These are phyloP conservation scores for Tetragonia tetragonoides DNA, from an alignment of 148 eudicot genomes.

Conservation along the genomic window DNA sequence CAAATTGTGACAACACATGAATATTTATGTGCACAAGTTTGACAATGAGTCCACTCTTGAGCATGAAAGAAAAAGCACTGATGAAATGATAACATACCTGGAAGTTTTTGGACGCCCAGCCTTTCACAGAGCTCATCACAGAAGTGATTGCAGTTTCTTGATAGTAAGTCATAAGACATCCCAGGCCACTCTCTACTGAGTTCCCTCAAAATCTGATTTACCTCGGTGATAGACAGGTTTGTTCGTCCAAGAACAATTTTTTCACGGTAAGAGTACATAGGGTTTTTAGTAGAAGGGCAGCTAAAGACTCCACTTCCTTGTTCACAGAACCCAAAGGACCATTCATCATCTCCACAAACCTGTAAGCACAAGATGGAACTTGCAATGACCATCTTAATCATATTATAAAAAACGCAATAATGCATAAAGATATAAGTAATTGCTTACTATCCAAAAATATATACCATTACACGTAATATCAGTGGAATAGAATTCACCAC, in stretches of 20 bases:
- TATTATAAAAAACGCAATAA: background rate
- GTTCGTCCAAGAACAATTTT: conserved; percentile 77
- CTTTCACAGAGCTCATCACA: conserved; percentile 88
- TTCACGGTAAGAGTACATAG: conserved; percentile 93
- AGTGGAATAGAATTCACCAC: background rate
- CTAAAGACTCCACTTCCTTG: conserved; percentile 91
- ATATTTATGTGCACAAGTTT: background rate
- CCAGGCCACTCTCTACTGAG: conserved; percentile 99
- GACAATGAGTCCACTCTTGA: background rate
- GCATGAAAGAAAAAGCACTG: background rate
- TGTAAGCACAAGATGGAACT: conserved; percentile 30
- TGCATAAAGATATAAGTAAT: background rate
- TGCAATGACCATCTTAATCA: background rate
- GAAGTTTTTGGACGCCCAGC: conserved; percentile 86
- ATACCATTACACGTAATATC: background rate
- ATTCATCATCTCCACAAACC: conserved; percentile 86
- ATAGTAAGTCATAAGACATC: conserved; percentile 67
- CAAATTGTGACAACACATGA: background rate
- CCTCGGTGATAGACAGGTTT: conserved; percentile 47
- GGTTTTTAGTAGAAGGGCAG: conserved; percentile 85
- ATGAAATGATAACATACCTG: conserved; percentile 49
- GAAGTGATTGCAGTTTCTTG: conserved; percentile 96
- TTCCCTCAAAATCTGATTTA: conserved; percentile 76
- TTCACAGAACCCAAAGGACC: conserved; percentile 98
- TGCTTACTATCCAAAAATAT: background rate